Evolutionary conservation across 495 filamentous ascomycete species (phyloP).

Genomic region (Trichocladium uniseriatum): DNA sequence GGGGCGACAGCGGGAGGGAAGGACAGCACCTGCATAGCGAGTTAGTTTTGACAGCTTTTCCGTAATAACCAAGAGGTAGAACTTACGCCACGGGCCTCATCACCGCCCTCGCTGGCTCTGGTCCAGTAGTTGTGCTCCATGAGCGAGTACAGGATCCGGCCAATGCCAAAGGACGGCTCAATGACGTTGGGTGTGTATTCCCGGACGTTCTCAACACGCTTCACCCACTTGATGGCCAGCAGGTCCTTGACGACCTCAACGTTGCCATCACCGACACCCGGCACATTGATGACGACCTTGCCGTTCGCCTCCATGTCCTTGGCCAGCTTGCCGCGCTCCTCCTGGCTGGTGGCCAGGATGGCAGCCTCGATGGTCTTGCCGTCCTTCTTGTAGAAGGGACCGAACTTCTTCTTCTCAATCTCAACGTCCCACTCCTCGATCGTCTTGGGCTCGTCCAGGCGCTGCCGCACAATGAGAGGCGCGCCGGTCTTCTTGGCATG

Average conservation of each 20-base stretch:
- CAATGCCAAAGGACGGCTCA: conserved; percentile 79
- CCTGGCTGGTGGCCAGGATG: conserved; percentile 56
- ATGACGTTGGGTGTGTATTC: conserved; percentile 81
- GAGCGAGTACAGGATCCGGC: conserved; percentile 66
- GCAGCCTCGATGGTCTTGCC: conserved; percentile 63
- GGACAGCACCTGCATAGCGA: conserved; percentile 49
- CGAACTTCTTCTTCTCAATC: conserved; percentile 77
- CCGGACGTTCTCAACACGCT: conserved; percentile 56
- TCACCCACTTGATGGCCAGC: conserved; percentile 61
- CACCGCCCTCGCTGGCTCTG: conserved; percentile 52
- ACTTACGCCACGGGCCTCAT: conserved; percentile 60
- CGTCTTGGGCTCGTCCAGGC: conserved; percentile 49
- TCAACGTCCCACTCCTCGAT: conserved; percentile 69
- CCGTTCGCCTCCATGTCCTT: conserved; percentile 55
- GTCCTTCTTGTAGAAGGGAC: conserved; percentile 73
- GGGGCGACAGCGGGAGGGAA: conserved; percentile 66
- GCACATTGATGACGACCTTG: conserved; percentile 58
- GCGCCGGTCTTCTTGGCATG: conserved; percentile 74
- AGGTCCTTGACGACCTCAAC: conserved; percentile 65
- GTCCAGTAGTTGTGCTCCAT: conserved; percentile 77
- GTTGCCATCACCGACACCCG: conserved; percentile 40
- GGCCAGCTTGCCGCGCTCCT: conserved; percentile 59
- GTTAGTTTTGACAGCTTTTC: conserved; percentile 22
- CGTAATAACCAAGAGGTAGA: background rate
- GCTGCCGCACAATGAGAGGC: conserved; percentile 60